Conservation (phyloP, 192 early-diverging fungal genomes). For the Dissophora globulifera region DNA sequence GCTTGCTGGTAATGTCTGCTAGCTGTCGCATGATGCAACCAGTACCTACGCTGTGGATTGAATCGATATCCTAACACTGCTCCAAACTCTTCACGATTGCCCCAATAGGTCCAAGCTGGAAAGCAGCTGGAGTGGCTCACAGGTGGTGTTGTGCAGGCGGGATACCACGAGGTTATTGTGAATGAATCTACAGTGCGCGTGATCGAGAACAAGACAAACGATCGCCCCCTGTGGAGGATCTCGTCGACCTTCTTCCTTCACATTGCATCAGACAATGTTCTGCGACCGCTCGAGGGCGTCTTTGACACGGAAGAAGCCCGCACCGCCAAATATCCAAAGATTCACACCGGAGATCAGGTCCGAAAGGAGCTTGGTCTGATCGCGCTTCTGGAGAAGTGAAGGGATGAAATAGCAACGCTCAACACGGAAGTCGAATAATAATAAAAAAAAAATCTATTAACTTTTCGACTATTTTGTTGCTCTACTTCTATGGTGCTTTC, state of each 20-base stretch:
- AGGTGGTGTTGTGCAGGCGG: slow-evolving; percentile 69
- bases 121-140: slow-evolving; percentile 78
- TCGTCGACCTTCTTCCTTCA: slow-evolving; percentile 81
- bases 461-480: too few species aligned
- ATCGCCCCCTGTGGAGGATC: slow-evolving; percentile 74
- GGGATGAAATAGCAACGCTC: too few species aligned
- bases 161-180: slow-evolving; percentile 79
- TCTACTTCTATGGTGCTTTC: too few species aligned
- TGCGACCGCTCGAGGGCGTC: slow-evolving; percentile 63
- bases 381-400: slow-evolving; percentile 59
- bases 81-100: too few species aligned
- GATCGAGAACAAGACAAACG: slow-evolving; percentile 64
- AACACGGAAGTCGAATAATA: too few species aligned
- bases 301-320: slow-evolving; percentile 53
- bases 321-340: slow-evolving; percentile 72
- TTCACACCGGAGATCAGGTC: slow-evolving; percentile 71
- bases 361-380: slow-evolving; percentile 71
- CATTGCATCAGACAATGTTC: slow-evolving; percentile 70
- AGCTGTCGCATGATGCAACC: too few species aligned
- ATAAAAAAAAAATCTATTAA: too few species aligned
- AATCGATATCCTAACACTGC: too few species aligned
- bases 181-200: slow-evolving; percentile 62
- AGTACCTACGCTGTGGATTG: too few species aligned
- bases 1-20: slow-evolving; percentile 58
- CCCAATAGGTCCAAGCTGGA: slow-evolving; percentile 59